Evolutionary conservation across 192 early-diverging fungal genomes (phyloP).

Genomic region (Mortierella claussenii): DNA sequence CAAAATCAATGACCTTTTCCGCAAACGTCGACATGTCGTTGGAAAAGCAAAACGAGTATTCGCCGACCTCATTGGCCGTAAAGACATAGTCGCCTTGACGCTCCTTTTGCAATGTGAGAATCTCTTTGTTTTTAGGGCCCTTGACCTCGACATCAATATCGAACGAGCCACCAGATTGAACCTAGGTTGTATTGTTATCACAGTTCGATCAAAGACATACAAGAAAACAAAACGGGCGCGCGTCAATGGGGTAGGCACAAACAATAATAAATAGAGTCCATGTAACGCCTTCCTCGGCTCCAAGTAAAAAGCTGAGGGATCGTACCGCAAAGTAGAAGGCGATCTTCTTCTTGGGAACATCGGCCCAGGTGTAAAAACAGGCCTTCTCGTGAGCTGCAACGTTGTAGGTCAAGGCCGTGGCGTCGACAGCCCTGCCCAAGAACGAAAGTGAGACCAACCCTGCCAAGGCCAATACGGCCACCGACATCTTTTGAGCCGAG

Average conservation of each 20-base stretch:
- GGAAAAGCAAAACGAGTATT: constrained; percentile 97
- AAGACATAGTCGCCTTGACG: constrained; percentile 97
- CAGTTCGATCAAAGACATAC: no score
- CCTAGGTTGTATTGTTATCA: no score
- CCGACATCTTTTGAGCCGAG: background rate
- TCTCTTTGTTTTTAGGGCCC: constrained; percentile 72
- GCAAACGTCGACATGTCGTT: constrained; percentile 95
- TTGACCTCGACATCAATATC: constrained; percentile 95
- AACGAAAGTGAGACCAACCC: constrained; percentile 5
- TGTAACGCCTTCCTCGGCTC: no score
- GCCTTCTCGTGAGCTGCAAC: constrained; percentile 90
- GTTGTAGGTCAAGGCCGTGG: constrained; percentile 79
- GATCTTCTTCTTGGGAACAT: constrained; percentile 88
- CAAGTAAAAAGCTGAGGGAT: no score
- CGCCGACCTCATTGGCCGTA: constrained; percentile 84
- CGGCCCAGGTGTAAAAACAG: constrained; percentile 90
- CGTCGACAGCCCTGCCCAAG: constrained; percentile 27
- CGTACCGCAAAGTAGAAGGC: constrained; percentile 98
- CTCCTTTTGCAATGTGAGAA: constrained; percentile 85
- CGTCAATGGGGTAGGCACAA: background rate
- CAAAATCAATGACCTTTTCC: constrained; percentile 96
- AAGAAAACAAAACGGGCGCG: background rate
- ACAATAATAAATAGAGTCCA: no score
- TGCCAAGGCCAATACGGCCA: background rate
- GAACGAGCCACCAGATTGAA: constrained; percentile 95